A percentile compares a stretch with the other conserved stretches of the same genome.
Evolutionary conservation across 768 basidiomycete species (phyloP).

Genomic region (Pulveroboletus sp.): DNA sequence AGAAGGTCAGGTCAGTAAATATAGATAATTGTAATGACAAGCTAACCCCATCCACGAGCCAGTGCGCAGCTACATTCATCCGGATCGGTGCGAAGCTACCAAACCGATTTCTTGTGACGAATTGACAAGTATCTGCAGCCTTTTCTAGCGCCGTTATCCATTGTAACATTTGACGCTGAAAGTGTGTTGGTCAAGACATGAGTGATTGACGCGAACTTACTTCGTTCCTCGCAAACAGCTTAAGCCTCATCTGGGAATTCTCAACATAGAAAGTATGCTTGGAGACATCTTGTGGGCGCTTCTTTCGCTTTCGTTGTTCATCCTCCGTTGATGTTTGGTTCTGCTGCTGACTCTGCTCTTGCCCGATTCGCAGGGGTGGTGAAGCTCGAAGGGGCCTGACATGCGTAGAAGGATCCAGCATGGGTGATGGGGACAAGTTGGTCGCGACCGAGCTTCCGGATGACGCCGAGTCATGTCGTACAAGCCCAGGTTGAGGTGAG

Average conservation of each 20-base stretch:
- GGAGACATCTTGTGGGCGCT: constrained; percentile 60
- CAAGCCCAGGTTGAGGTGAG: background rate
- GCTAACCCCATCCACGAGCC: constrained; percentile 95
- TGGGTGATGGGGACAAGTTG: constrained; percentile 44
- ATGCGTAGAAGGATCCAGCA: constrained; percentile 83
- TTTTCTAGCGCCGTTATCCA: constrained; percentile 92
- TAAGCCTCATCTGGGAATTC: constrained; percentile 87
- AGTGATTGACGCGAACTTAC: constrained; percentile 32
- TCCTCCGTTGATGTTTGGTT: constrained; percentile 22
- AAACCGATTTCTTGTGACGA: constrained; percentile 80
- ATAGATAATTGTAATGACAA: background rate
- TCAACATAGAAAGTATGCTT: constrained; percentile 94
- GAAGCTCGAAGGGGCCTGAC: constrained; percentile 47
- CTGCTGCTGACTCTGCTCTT: constrained; percentile 22
- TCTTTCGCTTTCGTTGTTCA: constrained; percentile 47
- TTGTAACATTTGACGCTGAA: constrained; percentile 91
- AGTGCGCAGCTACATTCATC: constrained; percentile 91
- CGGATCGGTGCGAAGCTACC: constrained; percentile 93
- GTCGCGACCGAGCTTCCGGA: constrained; percentile 40
- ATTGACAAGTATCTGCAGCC: constrained; percentile 73
- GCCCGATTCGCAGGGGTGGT: constrained; percentile 13
- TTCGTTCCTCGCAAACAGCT: constrained; percentile 85
- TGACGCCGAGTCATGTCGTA: constrained; percentile 18
- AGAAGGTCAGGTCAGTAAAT: constrained; percentile 4
- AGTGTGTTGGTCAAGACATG: constrained; percentile 3